phyloP scores from a whole-genome alignment of 495 filamentous ascomycete genomes.

The Penicilliopsis zonata region DNA sequence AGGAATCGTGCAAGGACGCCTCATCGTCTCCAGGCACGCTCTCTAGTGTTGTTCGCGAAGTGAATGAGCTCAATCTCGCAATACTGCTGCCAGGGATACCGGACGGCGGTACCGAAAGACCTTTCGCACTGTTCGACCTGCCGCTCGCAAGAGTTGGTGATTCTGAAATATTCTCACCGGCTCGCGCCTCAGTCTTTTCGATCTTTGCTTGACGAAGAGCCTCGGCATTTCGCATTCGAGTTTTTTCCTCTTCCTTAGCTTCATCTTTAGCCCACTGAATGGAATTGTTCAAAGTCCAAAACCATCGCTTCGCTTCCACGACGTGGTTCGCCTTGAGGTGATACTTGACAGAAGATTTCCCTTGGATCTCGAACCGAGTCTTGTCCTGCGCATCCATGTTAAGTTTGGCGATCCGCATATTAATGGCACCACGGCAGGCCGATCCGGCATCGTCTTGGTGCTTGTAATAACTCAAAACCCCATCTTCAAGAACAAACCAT shows the following conservation, averaged over 20 bases:
- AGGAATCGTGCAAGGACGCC: constrained; percentile 39
- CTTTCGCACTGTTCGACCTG: constrained; percentile 28
- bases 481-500: constrained; percentile 97
- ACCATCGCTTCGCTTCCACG: constrained; percentile 51
- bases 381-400: constrained; percentile 96
- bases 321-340: constrained; percentile 94
- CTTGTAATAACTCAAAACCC: constrained; percentile 97
- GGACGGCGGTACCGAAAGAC: constrained; percentile 21
- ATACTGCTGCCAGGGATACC: constrained; percentile 22
- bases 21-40: constrained; percentile 41
- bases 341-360: constrained; percentile 98
- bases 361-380: constrained; percentile 90
- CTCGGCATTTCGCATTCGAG: constrained; percentile 61
- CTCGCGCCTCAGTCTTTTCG: constrained; percentile 38
- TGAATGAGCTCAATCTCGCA: constrained; percentile 27
- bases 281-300: constrained; percentile 96
- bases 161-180: constrained; percentile 18
- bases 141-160: constrained; percentile 12
- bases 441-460: constrained; percentile 74
- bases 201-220: constrained; percentile 63
- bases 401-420: constrained; percentile 91
- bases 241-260: constrained; percentile 73
- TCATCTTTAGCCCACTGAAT: constrained; percentile 98
- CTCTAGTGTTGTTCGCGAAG: constrained; percentile 40
- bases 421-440: constrained; percentile 90